Percentiles rank a stretch among this genome's conserved stretches.
phyloP scores from a whole-genome alignment of 176 grass and related monocot genomes.

The Aechmea fasciata region DNA sequence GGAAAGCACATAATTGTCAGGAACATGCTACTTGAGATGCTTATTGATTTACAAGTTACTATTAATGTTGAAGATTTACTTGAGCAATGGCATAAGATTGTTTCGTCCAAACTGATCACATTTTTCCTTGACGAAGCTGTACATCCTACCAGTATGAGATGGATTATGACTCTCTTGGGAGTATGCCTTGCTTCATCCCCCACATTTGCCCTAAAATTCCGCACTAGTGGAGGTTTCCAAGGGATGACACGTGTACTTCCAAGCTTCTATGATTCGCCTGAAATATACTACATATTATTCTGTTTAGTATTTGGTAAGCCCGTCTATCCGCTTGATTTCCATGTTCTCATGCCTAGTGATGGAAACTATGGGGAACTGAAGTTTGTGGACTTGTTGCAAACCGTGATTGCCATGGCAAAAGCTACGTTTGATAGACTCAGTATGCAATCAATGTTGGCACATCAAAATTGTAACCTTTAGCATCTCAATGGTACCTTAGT shows the following conservation, averaged over 20 bases:
- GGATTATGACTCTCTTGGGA: conserved; percentile 94
- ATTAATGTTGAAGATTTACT: conserved; percentile 80
- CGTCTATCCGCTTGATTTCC: conserved; percentile 99
- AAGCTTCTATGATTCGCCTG: conserved; percentile 93
- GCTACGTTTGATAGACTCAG: conserved; percentile 87
- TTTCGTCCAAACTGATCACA: conserved; percentile 81
- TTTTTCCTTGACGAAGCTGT: conserved; percentile 99
- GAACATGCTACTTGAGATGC: conserved; percentile 97
- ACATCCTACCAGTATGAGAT: conserved; percentile 97
- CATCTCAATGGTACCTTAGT: conserved; percentile 75
- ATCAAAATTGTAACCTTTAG: conserved; percentile 83
- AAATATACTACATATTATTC: conserved; percentile 99
- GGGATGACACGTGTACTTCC: conserved; percentile 72
- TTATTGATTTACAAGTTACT: conserved; percentile 96
- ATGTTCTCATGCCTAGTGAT: conserved; percentile 91
- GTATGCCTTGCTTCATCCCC: conserved; percentile 86
- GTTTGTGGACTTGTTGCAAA: conserved; percentile 94
- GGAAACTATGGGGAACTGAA: conserved; percentile 92
- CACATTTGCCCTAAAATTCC: conserved; percentile 81
- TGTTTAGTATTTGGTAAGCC: conserved; percentile 93
- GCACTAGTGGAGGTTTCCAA: conserved; percentile 74
- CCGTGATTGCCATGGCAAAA: conserved; percentile 78
- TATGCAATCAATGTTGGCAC: conserved; percentile 84
- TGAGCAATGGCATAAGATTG: conserved; percentile 99
- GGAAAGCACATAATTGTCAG: conserved; percentile 97